phyloP scores from a whole-genome alignment of 1,284 basidiomycete species.

The Ganoderma leucocontextum region DNA sequence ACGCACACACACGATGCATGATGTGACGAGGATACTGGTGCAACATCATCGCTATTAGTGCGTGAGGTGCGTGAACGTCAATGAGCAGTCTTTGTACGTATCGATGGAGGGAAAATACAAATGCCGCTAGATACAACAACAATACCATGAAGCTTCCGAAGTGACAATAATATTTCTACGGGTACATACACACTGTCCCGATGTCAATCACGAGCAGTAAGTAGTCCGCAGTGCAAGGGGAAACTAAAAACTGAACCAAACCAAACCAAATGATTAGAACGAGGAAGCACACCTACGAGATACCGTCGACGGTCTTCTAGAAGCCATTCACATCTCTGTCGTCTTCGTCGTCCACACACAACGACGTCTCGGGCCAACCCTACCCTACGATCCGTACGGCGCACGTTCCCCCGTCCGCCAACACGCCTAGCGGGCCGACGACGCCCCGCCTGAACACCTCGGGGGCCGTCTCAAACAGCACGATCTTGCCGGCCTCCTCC shows the following conservation, averaged over 20 bases:
- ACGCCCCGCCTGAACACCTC: constrained; percentile 51
- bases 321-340: not conserved
- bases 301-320: not conserved
- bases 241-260: not conserved
- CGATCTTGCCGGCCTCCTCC: constrained; percentile 43
- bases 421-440: constrained; percentile 38
- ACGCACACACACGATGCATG: not conserved
- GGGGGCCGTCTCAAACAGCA: constrained; percentile 68
- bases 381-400: constrained; percentile 44
- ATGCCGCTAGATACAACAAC: not conserved
- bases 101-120: constrained; percentile 1
- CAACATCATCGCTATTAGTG: constrained; percentile 1
- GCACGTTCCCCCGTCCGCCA: constrained; percentile 46
- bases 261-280: not conserved
- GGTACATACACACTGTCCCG: constrained; percentile 2
- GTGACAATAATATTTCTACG: not conserved
- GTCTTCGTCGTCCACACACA: not conserved
- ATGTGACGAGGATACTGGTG: not conserved
- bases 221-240: not conserved
- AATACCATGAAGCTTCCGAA: not conserved
- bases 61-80: not conserved
- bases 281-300: not conserved
- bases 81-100: not conserved
- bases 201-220: constrained; percentile 5
- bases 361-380: not conserved